Evolutionary conservation across 345 rosid species (phyloP).

Genomic region (Boechera stricta): DNA sequence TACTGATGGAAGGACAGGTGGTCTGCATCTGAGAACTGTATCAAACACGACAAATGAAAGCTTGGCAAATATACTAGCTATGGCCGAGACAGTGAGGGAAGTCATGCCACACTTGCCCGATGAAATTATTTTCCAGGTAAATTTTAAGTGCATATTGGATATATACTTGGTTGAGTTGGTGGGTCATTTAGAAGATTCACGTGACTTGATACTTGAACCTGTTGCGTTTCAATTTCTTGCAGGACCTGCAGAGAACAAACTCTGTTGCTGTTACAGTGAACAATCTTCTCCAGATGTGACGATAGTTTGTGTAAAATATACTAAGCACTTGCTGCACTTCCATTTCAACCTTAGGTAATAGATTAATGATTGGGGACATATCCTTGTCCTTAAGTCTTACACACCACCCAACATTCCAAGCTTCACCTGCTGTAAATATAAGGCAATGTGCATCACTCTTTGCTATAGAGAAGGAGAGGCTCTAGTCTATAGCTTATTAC

Average conservation of each 20-base stretch:
- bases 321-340: slow-evolving; percentile 27
- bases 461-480: slow-evolving; percentile 46
- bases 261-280: slow-evolving; percentile 90
- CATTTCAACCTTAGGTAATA: slow-evolving; percentile 45
- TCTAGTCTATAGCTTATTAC: slow-evolving; percentile 32
- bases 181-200: slow-evolving; percentile 20
- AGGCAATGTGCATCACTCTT: slow-evolving; percentile 40
- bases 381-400: slow-evolving; percentile 28
- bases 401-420: slow-evolving; percentile 40
- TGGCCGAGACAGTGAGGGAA: slow-evolving; percentile 96
- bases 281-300: slow-evolving; percentile 96
- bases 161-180: slow-evolving; percentile 15
- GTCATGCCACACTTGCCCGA: slow-evolving; percentile 95
- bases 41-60: slow-evolving; percentile 59
- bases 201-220: slow-evolving; percentile 35
- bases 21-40: slow-evolving; percentile 65
- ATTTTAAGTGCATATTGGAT: slow-evolving; percentile 14
- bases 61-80: slow-evolving; percentile 77
- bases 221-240: slow-evolving; percentile 47
- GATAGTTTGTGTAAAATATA: slow-evolving; percentile 27
- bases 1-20: slow-evolving; percentile 60
- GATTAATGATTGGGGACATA: slow-evolving; percentile 37
- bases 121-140: slow-evolving; percentile 90
- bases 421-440: slow-evolving; percentile 51
- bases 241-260: slow-evolving; percentile 97